These are phyloP conservation scores for Pythium coloratum DNA, from an alignment of 352 stramenopile genomes.

Conservation along the genomic window DNA sequence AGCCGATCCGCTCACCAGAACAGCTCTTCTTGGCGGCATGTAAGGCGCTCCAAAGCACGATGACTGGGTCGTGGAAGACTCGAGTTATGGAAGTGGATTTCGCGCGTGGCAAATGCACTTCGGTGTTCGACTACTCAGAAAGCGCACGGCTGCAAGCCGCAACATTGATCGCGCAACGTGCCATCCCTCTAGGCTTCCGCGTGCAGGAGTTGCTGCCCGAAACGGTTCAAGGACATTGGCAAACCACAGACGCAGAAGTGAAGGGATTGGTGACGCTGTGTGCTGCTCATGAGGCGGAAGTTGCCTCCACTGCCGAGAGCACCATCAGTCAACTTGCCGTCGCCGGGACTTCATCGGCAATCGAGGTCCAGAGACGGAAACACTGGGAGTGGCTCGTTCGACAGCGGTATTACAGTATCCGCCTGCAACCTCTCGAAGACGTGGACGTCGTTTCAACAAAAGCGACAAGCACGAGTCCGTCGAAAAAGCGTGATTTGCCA, in stretches of 20 bases:
- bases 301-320: not conserved
- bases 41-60: constrained; percentile 38
- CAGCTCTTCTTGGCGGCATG: constrained; percentile 53
- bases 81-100: constrained; percentile 59
- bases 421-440: constrained; percentile 5
- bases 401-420: constrained; percentile 17
- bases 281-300: constrained; percentile 3
- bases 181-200: constrained; percentile 43
- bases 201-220: constrained; percentile 46
- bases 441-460: not conserved
- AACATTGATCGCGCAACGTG: constrained; percentile 23
- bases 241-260: constrained; percentile 7
- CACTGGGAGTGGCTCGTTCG: constrained; percentile 13
- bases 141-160: constrained; percentile 20
- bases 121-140: constrained; percentile 62
- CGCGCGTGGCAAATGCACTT: constrained; percentile 40
- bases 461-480: not conserved
- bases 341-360: not conserved
- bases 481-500: not conserved
- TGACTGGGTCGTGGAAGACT: constrained; percentile 60
- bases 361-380: constrained; percentile 11
- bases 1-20: constrained; percentile 53
- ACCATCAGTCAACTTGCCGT: not conserved
- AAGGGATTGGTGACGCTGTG: constrained; percentile 18
- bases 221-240: constrained; percentile 41